Evolutionary conservation across 2,329 filamentous ascomycete genomes (phyloP), one percentile per base, ranked within the genome.

Genomic region (Akanthomyces muscarius): DNA sequence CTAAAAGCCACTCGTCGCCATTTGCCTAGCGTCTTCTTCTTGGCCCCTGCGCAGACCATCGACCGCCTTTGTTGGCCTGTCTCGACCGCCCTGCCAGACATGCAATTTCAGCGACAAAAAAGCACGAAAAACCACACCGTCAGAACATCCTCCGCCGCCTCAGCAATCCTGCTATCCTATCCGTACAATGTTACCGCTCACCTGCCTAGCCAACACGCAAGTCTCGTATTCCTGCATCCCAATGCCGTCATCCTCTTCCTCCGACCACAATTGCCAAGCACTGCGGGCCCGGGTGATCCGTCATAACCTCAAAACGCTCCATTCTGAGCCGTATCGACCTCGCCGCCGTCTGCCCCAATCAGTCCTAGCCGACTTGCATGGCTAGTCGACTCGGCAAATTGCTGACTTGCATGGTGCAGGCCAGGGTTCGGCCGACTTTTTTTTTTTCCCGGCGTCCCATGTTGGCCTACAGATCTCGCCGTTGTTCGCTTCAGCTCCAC

Each of bases 161-260:
- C 53, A 23, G 11, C 53, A 55, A 58, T 36, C 55, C 30, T 28
- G 13, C 10, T 25, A 28, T 28, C 42, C 33, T 23, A 1, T 18
- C 23, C n/a, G 6, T 30, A 14, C 25, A 11, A 38, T 21, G 1
- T 38, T 41, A 41, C 5, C 33, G 25, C 42, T 41, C 8, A 36
- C 4, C 25, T 16, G 5, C 16, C 41, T n/a, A n/a, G 38, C 28
- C 38, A 45, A 36, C 41, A 18, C 3, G n/a, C 33, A 10, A 10
- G 16, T 47, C 41, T 62, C 60, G 60, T 62, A 62, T 62, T 62
- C 52, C 33, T 55, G 51, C 60, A 62, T 50, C 51, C 50, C 14
- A 28, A 62, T 62, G 60, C 60, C 60, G 60, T 62, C 60, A 62
- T 62, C 18, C 21, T 50, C 51, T 41, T 21, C 60, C 52, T 33